Evolutionary conservation across 768 basidiomycete species (phyloP), one percentile per base, ranked within the genome.

Genomic region (Pholiota conissans): DNA sequence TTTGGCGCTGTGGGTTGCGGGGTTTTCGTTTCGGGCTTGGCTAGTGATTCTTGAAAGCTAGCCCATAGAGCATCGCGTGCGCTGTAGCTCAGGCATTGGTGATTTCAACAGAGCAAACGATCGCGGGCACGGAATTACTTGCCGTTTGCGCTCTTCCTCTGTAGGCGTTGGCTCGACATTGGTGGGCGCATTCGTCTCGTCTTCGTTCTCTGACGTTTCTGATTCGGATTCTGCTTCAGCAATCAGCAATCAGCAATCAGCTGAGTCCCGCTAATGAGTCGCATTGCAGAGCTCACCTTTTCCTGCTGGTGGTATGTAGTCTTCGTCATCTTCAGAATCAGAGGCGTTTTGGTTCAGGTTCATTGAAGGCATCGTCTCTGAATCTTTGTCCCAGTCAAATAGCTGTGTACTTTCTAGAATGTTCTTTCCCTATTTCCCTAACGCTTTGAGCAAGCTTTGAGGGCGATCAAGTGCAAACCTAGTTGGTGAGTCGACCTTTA

Each of bases 41-140:
- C 62, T n/a, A 85, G 71, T 7, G 89, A 85, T 0, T 82, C 82
- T 66, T 89, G 83, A 64, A 93, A 93, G 48, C 71, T 79, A 13
- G 79, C 74, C 89, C 90, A 93, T 22, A 90, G 68, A 6, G 78
- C 76, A 18, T 86, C 81, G 50, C 86, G 79, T n/a, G 74, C 76
- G 61, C 90, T 91, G 37, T 14, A 49, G 51, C 11, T 53, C 39
- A 45, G 34, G 51, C 24, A 14, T 32, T 30, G 49, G 55, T 42
- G 22, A 18, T 42, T 8, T 22, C 4, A 42, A 4, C 2, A 42
- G 55, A 28, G 42, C 34, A 42, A 52, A 49, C 53, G 48, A 35
- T n/a, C n/a, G 16, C 50, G 51, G 27, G 52, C 39, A 6, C 48
- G 28, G 18, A 55, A 55, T 37, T 29, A 28, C 70, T 26, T 58